A percentile compares a stretch with the other conserved stretches of the same genome.
Evolutionary conservation across 352 stramenopile species (phyloP).

Genomic region (Phytophthora sp.): DNA sequence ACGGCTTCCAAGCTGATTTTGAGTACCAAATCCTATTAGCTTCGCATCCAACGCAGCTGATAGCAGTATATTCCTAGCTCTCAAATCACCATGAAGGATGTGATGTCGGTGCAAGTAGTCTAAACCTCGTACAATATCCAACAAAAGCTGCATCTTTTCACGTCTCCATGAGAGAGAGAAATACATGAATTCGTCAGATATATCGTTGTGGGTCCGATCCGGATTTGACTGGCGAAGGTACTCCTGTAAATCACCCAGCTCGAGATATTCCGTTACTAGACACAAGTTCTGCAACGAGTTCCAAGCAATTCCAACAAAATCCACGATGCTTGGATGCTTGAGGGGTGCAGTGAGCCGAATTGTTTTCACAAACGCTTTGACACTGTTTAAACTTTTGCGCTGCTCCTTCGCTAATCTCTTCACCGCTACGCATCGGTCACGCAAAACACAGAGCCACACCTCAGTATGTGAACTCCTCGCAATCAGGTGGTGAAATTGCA

Average conservation of each 20-base stretch:
- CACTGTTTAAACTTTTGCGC: constrained; percentile 16
- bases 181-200: constrained; percentile 19
- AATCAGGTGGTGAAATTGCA: constrained; percentile 43
- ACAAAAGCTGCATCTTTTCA: constrained; percentile 49
- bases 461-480: constrained; percentile 31
- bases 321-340: constrained; percentile 43
- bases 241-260: constrained; percentile 40
- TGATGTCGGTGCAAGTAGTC: constrained; percentile 51
- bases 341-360: constrained; percentile 41
- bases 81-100: constrained; percentile 62
- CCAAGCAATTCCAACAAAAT: constrained; percentile 52
- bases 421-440: constrained; percentile 39
- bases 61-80: constrained; percentile 56
- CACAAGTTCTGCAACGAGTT: constrained; percentile 48
- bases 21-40: constrained; percentile 44
- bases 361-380: constrained; percentile 41
- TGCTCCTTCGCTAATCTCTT: constrained; percentile 41
- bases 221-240: constrained; percentile 32
- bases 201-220: background rate
- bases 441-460: constrained; percentile 42
- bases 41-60: constrained; percentile 42
- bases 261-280: constrained; percentile 54
- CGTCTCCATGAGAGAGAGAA: constrained; percentile 45
- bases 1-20: background rate
- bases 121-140: constrained; percentile 53